phyloP scores from a whole-genome alignment of 495 filamentous ascomycete species.

The Penicillium salamii region DNA sequence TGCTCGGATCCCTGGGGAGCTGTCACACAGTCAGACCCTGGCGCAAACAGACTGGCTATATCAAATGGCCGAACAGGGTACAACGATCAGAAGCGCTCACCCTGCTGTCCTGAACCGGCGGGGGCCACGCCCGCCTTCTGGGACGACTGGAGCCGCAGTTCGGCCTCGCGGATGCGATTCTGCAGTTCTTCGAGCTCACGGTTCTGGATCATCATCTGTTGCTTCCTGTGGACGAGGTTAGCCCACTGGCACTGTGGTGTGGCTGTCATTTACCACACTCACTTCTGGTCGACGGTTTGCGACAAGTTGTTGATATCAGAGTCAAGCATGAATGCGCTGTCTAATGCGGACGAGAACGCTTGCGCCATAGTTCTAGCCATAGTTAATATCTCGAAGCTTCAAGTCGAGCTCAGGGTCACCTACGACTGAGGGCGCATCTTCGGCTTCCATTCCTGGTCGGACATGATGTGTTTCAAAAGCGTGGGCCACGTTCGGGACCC shows the following conservation, averaged over 20 bases:
- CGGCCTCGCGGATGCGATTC: slow-evolving; percentile 76
- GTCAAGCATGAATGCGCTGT: slow-evolving; percentile 85
- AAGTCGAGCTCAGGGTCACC: slow-evolving; percentile 29
- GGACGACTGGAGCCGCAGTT: slow-evolving; percentile 65
- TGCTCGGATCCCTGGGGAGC: slow-evolving; percentile 4
- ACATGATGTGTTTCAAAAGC: slow-evolving; percentile 29
- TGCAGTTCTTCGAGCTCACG: slow-evolving; percentile 84
- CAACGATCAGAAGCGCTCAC: slow-evolving; percentile 15
- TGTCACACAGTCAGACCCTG: slow-evolving; percentile 12
- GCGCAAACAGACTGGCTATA: slow-evolving; percentile 7
- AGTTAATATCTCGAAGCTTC: slow-evolving; percentile 18
- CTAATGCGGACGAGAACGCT: slow-evolving; percentile 80
- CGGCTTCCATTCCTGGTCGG: slow-evolving; percentile 75
- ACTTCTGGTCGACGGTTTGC: slow-evolving; percentile 82
- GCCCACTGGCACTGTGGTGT: too few species aligned
- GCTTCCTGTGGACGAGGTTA: slow-evolving; percentile 28
- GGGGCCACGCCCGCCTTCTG: slow-evolving; percentile 22
- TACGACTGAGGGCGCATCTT: slow-evolving; percentile 79
- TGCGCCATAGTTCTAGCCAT: slow-evolving; percentile 74
- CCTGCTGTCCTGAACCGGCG: slow-evolving; percentile 12
- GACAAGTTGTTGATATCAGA: slow-evolving; percentile 74
- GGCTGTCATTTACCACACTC: slow-evolving; percentile 24
- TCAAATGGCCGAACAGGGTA: slow-evolving; percentile 1
- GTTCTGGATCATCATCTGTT: slow-evolving; percentile 75
- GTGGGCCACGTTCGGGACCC: neutral